Conservation (phyloP, 208 protist species). For the Wallacemonas sp. region DNA sequence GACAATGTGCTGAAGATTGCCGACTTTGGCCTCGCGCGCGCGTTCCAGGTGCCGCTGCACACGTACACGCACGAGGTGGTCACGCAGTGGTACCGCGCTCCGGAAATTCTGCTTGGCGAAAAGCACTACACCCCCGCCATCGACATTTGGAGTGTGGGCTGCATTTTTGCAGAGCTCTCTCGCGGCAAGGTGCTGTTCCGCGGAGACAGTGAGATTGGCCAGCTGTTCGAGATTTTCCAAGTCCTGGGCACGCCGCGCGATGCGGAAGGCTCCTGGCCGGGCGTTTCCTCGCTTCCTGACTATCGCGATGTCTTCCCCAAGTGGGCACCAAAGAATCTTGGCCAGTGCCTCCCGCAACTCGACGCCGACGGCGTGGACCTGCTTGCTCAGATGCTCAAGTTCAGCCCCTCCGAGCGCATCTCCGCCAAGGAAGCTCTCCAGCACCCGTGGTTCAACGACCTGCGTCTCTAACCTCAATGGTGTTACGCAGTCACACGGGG, state of each 20-base stretch:
- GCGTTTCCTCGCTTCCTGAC: constrained; percentile 97
- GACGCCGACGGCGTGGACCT: constrained; percentile 86
- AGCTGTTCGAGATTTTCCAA: constrained; percentile 99
- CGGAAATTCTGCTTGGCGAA: constrained; percentile 99
- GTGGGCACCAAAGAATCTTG: constrained; percentile 82
- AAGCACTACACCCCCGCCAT: constrained; percentile 99
- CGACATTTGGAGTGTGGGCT: constrained; percentile 99
- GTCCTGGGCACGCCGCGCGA: constrained; percentile 96
- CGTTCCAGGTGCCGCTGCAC: constrained; percentile 98
- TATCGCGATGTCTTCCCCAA: constrained; percentile 96
- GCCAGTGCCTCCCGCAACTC: constrained; percentile 68
- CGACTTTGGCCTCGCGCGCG: constrained; percentile 97
- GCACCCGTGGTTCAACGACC: constrained; percentile 91
- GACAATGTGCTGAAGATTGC: constrained; percentile 90
- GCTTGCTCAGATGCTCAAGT: constrained; percentile 89
- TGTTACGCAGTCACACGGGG: constrained; percentile 3
- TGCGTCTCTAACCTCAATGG: constrained; percentile 41
- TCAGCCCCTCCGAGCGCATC: constrained; percentile 87
- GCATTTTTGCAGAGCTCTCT: constrained; percentile 99
- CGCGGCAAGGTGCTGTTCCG: constrained; percentile 96
- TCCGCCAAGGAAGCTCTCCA: constrained; percentile 89
- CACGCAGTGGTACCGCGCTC: constrained; percentile 99
- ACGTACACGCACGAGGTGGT: constrained; percentile 99
- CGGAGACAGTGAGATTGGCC: constrained; percentile 97
- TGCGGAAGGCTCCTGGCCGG: constrained; percentile 94